Conservation (phyloP, 2,329 filamentous ascomycete genomes). For the Aaosphaeria pasadenensis region DNA sequence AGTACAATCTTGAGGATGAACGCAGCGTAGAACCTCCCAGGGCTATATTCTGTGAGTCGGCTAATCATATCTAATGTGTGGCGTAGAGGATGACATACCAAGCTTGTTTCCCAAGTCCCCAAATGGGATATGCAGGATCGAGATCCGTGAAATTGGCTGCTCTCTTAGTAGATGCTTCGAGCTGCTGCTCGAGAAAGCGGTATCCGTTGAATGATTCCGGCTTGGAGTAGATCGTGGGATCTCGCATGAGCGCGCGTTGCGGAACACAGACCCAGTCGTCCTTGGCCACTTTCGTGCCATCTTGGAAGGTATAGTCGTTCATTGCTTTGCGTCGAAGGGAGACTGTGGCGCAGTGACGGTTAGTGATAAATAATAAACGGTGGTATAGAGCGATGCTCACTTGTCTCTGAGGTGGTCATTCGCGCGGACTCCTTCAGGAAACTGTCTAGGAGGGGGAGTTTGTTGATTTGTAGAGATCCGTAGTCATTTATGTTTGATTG, state of each 20-base stretch:
- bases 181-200: slow-evolving; percentile 2
- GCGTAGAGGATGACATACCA: neutral
- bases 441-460: slow-evolving; percentile 10
- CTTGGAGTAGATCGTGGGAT: slow-evolving; percentile 6
- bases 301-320: slow-evolving; percentile 9
- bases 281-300: slow-evolving; percentile 11
- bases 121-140: slow-evolving; percentile 4
- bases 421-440: slow-evolving; percentile 14
- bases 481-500: no score
- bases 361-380: neutral
- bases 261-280: slow-evolving; percentile 12
- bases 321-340: slow-evolving; percentile 11
- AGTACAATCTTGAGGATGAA: slow-evolving; percentile 7
- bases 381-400: slow-evolving; percentile 1
- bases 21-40: slow-evolving; percentile 9
- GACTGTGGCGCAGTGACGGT: neutral
- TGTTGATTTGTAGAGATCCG: slow-evolving; percentile 6
- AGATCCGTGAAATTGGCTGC: slow-evolving; percentile 1
- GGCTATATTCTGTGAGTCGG: slow-evolving; percentile 1
- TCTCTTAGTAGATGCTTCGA: neutral
- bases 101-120: slow-evolving; percentile 5
- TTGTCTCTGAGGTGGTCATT: slow-evolving; percentile 8
- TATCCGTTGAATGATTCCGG: slow-evolving; percentile 7
- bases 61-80: neutral
- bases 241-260: slow-evolving; percentile 4